phyloP scores from a whole-genome alignment of 2,329 filamentous ascomycete genomes.

The Fusarium odoratissimum region DNA sequence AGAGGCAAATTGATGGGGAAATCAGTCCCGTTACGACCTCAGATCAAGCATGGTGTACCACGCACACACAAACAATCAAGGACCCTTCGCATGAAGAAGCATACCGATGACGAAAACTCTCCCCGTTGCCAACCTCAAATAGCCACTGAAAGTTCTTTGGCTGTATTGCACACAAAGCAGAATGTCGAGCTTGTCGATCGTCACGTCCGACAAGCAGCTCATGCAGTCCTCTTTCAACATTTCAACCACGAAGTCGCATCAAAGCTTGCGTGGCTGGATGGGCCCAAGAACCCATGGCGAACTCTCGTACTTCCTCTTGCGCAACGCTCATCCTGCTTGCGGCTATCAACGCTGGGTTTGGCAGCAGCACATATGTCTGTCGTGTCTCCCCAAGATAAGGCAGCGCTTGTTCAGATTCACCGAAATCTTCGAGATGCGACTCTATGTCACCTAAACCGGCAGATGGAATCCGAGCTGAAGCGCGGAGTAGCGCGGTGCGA shows the following conservation, averaged over 20 bases:
- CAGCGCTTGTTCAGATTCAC: not conserved
- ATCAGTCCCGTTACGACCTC: not conserved
- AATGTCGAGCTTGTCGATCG: not conserved
- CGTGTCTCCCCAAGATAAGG: not conserved
- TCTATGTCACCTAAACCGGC: not conserved
- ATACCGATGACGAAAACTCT: rapidly evolving
- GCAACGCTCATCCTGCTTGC: not conserved
- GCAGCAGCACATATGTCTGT: constrained; percentile 10
- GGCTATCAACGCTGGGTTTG: not conserved
- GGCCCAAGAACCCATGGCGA: constrained; percentile 1
- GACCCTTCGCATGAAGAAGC: rapidly evolving
- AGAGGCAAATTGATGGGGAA: not conserved
- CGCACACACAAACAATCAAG: not conserved
- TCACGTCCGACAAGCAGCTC: not conserved
- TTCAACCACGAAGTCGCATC: not conserved
- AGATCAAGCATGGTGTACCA: not conserved
- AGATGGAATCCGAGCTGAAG: not conserved
- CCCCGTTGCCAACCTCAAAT: not conserved
- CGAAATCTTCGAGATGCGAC: not conserved
- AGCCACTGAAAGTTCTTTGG: rapidly evolving
- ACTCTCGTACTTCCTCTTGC: not conserved
- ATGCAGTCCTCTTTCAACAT: not conserved
- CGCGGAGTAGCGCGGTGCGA: not conserved
- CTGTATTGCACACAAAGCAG: not conserved
- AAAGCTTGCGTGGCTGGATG: not conserved